Evolutionary conservation across 306 rosid genomes (phyloP).

Genomic region (Quercus parvula): DNA sequence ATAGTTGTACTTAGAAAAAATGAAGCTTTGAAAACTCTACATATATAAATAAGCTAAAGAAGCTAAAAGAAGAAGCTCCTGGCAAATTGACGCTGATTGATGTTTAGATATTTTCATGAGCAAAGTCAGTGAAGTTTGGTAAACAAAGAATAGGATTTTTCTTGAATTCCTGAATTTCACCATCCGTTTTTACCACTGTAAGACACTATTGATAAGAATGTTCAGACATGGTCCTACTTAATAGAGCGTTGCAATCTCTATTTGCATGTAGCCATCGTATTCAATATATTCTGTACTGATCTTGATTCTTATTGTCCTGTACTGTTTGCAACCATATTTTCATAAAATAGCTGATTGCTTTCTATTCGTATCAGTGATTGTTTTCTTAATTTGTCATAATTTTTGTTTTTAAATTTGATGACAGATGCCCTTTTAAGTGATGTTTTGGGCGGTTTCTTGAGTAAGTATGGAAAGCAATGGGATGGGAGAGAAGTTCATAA

Average conservation of each 20-base stretch:
- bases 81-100: neutral
- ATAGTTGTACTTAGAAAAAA: neutral
- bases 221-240: neutral
- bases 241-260: neutral
- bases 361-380: neutral
- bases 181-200: neutral
- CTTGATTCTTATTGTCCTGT: neutral
- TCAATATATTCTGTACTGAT: neutral
- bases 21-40: too few species aligned
- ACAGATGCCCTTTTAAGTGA: conserved; percentile 69
- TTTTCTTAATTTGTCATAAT: neutral
- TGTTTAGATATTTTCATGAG: neutral
- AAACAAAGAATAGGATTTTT: neutral
- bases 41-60: too few species aligned
- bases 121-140: neutral
- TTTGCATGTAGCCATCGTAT: neutral
- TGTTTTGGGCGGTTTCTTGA: conserved; percentile 50
- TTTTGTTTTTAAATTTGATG: neutral
- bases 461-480: conserved; percentile 78
- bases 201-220: neutral
- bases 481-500: conserved; percentile 82
- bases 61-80: too few species aligned
- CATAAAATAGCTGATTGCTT: neutral
- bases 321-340: neutral
- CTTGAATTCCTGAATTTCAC: neutral